Conservation (phyloP, 495 filamentous ascomycete species). For the Penicillium fimorum region DNA sequence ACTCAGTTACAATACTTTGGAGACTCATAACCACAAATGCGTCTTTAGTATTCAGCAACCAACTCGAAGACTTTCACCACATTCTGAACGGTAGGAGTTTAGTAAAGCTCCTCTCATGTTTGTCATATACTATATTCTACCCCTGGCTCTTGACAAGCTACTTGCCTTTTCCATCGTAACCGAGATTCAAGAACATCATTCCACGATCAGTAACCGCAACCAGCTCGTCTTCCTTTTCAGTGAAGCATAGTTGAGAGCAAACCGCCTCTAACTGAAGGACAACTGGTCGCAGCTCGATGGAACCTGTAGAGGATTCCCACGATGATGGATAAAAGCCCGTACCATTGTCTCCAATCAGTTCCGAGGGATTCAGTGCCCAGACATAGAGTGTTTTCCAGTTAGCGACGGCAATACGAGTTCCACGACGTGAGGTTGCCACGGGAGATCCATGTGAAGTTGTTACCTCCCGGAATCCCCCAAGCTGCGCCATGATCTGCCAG, state of each 20-base stretch:
- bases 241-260: conserved; percentile 41
- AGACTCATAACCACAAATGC: neutral
- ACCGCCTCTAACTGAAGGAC: conserved; percentile 40
- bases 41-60: neutral
- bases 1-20: neutral
- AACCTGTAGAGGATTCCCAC: conserved; percentile 20
- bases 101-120: neutral
- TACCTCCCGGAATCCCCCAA: conserved; percentile 41
- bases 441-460: conserved; percentile 41
- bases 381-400: conserved; percentile 48
- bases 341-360: conserved; percentile 30
- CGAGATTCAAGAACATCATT: conserved; percentile 40
- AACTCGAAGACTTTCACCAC: neutral
- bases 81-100: neutral
- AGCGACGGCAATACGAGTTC: conserved; percentile 44
- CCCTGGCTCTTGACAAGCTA: conserved; percentile 1
- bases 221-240: conserved; percentile 40
- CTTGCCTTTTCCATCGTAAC: conserved; percentile 16
- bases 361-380: conserved; percentile 44
- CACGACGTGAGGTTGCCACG: conserved; percentile 39
- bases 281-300: conserved; percentile 35
- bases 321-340: conserved; percentile 34
- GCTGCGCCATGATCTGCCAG: conserved; percentile 41
- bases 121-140: neutral
- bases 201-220: conserved; percentile 49